These are phyloP conservation scores for Ophiostoma angusticollis DNA, from an alignment of 2,329 filamentous ascomycete genomes.

Conservation along the genomic window DNA sequence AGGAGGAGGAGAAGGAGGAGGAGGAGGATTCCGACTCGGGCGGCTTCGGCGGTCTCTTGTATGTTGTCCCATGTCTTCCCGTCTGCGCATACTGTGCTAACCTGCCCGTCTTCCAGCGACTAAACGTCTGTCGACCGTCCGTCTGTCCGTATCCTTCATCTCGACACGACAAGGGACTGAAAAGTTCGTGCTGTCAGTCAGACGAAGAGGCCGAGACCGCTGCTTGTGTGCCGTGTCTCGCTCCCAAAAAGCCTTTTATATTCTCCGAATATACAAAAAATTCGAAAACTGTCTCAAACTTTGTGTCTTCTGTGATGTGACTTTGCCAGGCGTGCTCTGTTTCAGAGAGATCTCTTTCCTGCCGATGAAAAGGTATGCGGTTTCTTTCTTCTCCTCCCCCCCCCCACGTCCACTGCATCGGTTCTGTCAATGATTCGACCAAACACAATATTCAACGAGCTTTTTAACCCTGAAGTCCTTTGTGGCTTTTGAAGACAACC, in stretches of 20 bases:
- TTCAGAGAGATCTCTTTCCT: too few relatives aligned
- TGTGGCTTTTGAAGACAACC: slow-evolving; percentile 47
- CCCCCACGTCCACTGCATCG: slow-evolving; percentile 11
- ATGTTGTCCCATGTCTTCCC: slow-evolving; percentile 1
- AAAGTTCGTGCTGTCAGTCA: too few relatives aligned
- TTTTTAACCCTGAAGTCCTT: slow-evolving; percentile 54
- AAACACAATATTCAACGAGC: slow-evolving; percentile 37
- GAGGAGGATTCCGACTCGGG: slow-evolving; percentile 55
- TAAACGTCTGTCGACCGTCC: slow-evolving; percentile 7
- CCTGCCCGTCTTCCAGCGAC: slow-evolving; percentile 12
- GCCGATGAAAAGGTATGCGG: too few relatives aligned
- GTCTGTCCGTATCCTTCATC: neutral
- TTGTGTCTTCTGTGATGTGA: neutral
- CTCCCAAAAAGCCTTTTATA: slow-evolving; percentile 7
- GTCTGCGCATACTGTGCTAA: neutral
- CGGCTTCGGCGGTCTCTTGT: slow-evolving; percentile 72
- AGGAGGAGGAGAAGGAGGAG: slow-evolving; percentile 53
- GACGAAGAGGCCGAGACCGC: too few relatives aligned
- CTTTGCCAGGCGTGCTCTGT: too few relatives aligned
- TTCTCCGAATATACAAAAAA: slow-evolving; percentile 7
- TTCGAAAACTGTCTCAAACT: slow-evolving; percentile 5
- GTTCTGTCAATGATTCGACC: slow-evolving; percentile 39
- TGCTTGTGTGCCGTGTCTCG: neutral
- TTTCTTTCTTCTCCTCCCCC: slow-evolving; percentile 1
- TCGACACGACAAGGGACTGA: too few relatives aligned